Evolutionary conservation across 2,329 filamentous ascomycete species (phyloP).

Genomic region (Penicillium griseofulvum): DNA sequence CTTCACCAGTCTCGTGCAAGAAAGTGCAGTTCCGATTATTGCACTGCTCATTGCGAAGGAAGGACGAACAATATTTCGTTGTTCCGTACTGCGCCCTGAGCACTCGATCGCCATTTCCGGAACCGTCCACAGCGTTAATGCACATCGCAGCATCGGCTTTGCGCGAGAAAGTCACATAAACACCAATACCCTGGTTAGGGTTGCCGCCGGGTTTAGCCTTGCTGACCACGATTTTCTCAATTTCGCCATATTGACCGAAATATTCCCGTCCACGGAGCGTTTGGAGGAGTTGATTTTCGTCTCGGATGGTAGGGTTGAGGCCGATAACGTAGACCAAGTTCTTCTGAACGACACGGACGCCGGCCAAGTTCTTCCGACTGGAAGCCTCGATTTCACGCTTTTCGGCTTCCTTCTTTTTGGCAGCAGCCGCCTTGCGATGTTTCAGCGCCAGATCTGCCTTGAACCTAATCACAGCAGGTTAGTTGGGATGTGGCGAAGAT

Average conservation of each 20-base stretch:
- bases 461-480: slow-evolving; percentile 37
- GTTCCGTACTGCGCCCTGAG: slow-evolving; percentile 78
- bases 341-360: slow-evolving; percentile 94
- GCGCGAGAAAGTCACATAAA: slow-evolving; percentile 96
- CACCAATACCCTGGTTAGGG: slow-evolving; percentile 80
- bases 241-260: slow-evolving; percentile 97
- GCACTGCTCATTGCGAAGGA: slow-evolving; percentile 89
- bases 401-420: slow-evolving; percentile 89
- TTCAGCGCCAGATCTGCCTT: slow-evolving; percentile 58
- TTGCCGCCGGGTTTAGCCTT: slow-evolving; percentile 76
- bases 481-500: slow-evolving; percentile 18
- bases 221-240: slow-evolving; percentile 98
- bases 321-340: slow-evolving; percentile 98
- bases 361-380: slow-evolving; percentile 92
- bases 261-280: slow-evolving; percentile 88
- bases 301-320: slow-evolving; percentile 83
- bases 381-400: slow-evolving; percentile 95
- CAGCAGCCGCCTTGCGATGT: slow-evolving; percentile 87
- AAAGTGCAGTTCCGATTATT: slow-evolving; percentile 98
- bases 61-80: slow-evolving; percentile 98
- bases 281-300: slow-evolving; percentile 81
- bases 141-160: slow-evolving; percentile 88
- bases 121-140: slow-evolving; percentile 89
- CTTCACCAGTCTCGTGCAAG: slow-evolving; percentile 94
- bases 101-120: slow-evolving; percentile 81